Conservation (phyloP, 2,329 filamentous ascomycete genomes). For the Fusarium anthophilum region DNA sequence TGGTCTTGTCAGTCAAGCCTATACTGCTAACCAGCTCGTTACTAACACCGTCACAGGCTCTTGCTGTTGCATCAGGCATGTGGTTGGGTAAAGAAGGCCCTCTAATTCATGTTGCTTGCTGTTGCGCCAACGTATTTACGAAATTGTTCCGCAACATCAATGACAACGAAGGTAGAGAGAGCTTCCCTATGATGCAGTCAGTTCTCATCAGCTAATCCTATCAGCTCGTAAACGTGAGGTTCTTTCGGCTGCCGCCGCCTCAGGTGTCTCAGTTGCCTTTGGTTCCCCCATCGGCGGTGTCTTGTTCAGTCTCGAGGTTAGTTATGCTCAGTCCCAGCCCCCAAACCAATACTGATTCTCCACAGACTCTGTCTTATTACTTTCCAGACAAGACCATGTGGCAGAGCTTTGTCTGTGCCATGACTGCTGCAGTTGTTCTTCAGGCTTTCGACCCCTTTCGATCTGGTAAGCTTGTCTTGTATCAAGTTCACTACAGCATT, state of each 20-base stretch:
- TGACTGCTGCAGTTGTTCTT: constrained; percentile 95
- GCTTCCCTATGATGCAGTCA: background rate
- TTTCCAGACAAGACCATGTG: constrained; percentile 99
- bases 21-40: background rate
- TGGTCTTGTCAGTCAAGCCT: constrained; percentile 71
- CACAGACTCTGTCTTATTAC: constrained; percentile 84
- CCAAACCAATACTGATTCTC: background rate
- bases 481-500: constrained; percentile 91
- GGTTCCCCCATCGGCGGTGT: constrained; percentile 94
- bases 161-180: constrained; percentile 77
- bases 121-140: constrained; percentile 93
- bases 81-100: constrained; percentile 98
- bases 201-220: background rate
- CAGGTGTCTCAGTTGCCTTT: constrained; percentile 93
- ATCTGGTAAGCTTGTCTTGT: constrained; percentile 93
- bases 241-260: constrained; percentile 89
- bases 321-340: background rate
- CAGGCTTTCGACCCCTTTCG: constrained; percentile 95
- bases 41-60: constrained; percentile 65
- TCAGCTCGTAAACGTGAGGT: constrained; percentile 91
- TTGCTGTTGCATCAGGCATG: constrained; percentile 92
- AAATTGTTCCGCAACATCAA: constrained; percentile 84
- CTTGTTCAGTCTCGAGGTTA: constrained; percentile 89
- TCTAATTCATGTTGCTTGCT: constrained; percentile 94
- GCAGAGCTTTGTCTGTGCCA: constrained; percentile 99